phyloP scores from a whole-genome alignment of 2,329 filamentous ascomycete genomes.

The Xylariaceae sp. region DNA sequence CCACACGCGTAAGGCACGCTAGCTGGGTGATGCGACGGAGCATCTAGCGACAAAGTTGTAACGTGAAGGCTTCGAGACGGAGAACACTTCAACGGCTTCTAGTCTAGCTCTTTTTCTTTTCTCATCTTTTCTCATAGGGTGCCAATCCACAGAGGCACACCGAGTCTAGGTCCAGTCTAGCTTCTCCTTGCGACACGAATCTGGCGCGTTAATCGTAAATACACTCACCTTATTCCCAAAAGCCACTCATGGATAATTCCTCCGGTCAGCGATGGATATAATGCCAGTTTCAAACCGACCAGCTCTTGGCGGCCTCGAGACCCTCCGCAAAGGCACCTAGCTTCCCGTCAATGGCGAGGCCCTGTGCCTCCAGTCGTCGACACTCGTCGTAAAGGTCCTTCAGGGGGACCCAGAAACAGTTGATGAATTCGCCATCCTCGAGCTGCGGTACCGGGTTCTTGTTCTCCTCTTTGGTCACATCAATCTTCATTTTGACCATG shows the following conservation, averaged over 20 bases:
- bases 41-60: background rate
- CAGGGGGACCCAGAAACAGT: constrained; percentile 45
- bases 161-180: background rate
- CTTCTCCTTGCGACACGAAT: background rate
- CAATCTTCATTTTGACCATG: constrained; percentile 41
- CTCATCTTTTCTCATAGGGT: background rate
- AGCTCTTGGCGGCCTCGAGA: constrained; percentile 26
- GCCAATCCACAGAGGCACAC: background rate
- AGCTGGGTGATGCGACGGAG: background rate
- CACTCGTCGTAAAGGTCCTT: constrained; percentile 42
- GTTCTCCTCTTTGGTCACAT: constrained; percentile 40
- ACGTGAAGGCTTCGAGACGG: background rate
- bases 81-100: background rate
- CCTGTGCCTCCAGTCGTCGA: constrained; percentile 36
- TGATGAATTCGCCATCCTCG: constrained; percentile 49
- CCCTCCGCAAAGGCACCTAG: constrained; percentile 31
- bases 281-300: constrained; percentile 15
- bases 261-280: background rate
- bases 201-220: background rate
- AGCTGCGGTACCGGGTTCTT: constrained; percentile 41
- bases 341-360: constrained; percentile 32
- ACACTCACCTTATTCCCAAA: background rate
- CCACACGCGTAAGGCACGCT: background rate
- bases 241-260: background rate
- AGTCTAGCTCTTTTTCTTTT: constrained; percentile 4